Base-by-base conservation (phyloP, 371 early-diverging fungal species). In the Mucor plumbeus region DNA sequence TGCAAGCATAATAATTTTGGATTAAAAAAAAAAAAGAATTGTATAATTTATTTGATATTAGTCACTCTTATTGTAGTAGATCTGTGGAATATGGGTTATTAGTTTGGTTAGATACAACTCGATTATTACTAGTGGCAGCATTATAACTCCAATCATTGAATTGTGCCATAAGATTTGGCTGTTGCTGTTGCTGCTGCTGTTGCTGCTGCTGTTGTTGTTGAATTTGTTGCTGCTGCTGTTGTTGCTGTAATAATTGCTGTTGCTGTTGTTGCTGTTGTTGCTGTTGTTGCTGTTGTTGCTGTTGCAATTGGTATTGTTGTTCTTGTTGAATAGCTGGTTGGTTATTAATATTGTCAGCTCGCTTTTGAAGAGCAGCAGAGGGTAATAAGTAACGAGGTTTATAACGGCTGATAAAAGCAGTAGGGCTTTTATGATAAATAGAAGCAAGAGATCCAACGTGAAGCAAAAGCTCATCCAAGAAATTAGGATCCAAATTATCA, bases 381-480 rank as follows among this genome's bases (percentile, higher is more conserved):
- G 88, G 86, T 57, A 86, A 77, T 62, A 88, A 69, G 63, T 80
- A 84, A 10, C 88, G 77, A n/a, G 85, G 84, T 63, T 88, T 88
- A 65, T 86, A 88, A 36, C 84, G 85, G 55, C 72, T 76, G 39
- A 94, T 89, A 73, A 92, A 92, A 0, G 90, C 78, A 41, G 89
- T 84, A 9, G 97, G 94, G 15, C 95, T 91, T 74, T 96, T 96
- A 75, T 97, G 96, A 78, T 97, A 96, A 39, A 99, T 92, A 8
- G 97, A 94, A 11, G 97, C 91, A 48, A 99, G 76, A 14, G 90
- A 92, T 17, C 93, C 91, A 41, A 99, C 87, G 71, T 99, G 90
- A 64, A 87, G 76, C 44, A 98, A 79, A 26, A 99, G 81, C 70
- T 97, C 97, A 64, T 97, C 97, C 48, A 97, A 81, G 31, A 97